Conservation (phyloP, 371 early-diverging fungal species). For the Mortierella sp. region DNA sequence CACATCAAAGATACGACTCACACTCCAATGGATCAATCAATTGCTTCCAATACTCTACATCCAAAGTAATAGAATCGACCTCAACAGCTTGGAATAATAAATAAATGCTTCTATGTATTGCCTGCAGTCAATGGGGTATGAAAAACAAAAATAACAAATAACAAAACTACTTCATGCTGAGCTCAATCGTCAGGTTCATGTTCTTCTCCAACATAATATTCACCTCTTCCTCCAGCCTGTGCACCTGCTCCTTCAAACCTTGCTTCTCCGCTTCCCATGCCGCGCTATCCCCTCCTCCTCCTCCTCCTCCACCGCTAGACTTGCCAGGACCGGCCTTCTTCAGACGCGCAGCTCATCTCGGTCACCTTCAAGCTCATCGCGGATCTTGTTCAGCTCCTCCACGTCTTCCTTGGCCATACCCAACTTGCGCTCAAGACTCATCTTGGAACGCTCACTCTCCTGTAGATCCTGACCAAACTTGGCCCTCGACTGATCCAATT, state of each 20-base stretch:
- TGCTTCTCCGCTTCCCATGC: constrained; percentile 45
- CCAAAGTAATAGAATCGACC: too few relatives aligned
- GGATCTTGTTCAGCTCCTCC: constrained; percentile 45
- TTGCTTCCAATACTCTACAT: too few relatives aligned
- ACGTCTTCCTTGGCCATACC: constrained; percentile 50
- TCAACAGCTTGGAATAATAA: neutral
- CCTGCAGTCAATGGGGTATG: too few relatives aligned
- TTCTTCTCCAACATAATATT: constrained; percentile 58
- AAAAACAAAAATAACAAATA: neutral
- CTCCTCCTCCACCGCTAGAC: constrained; percentile 17
- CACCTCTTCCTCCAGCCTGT: constrained; percentile 43
- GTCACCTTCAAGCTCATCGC: constrained; percentile 49
- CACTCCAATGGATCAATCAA: too few relatives aligned
- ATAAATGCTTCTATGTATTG: neutral
- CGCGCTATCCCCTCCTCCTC: constrained; percentile 28
- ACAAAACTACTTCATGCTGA: constrained; percentile 42
- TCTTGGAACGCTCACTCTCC: constrained; percentile 43
- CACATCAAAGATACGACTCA: too few relatives aligned
- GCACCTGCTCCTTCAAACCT: constrained; percentile 29
- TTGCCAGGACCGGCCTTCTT: constrained; percentile 30
- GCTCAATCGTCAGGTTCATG: constrained; percentile 57
- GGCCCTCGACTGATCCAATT: constrained; percentile 44
- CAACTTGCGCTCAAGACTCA: constrained; percentile 50
- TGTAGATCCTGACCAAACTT: constrained; percentile 52
- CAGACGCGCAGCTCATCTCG: constrained; percentile 54